Percentiles rank a stretch among this genome's conserved stretches.
Conservation (phyloP, 495 filamentous ascomycete genomes). For the Penicillium paradoxum region DNA sequence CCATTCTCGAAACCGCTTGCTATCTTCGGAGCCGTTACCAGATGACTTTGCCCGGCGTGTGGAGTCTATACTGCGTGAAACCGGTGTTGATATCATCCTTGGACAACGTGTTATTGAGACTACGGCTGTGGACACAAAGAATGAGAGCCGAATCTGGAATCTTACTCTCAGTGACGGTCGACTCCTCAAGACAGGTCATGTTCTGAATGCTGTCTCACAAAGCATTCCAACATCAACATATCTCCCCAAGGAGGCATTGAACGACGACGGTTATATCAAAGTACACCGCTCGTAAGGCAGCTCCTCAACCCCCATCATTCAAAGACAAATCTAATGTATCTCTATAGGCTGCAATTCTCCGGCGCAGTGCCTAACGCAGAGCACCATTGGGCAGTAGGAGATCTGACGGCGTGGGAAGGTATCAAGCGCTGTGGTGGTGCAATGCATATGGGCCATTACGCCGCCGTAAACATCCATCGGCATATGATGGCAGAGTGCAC, state of each 20-base stretch:
- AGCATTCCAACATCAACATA: slow-evolving; percentile 50
- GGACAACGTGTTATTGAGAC: slow-evolving; percentile 41
- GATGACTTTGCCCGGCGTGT: slow-evolving; percentile 56
- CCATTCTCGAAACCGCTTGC: slow-evolving; percentile 58
- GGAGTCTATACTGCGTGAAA: slow-evolving; percentile 45
- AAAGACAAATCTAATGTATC: not conserved
- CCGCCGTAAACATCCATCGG: slow-evolving; percentile 57
- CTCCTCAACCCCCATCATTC: not conserved
- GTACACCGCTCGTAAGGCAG: slow-evolving; percentile 38
- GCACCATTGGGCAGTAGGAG: slow-evolving; percentile 54
- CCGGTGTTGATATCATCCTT: slow-evolving; percentile 55
- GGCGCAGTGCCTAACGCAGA: slow-evolving; percentile 42
- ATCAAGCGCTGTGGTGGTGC: slow-evolving; percentile 68
- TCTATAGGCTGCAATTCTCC: slow-evolving; percentile 41
- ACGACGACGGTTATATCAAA: slow-evolving; percentile 53
- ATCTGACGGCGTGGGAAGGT: slow-evolving; percentile 52
- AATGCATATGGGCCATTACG: slow-evolving; percentile 60
- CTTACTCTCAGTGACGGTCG: slow-evolving; percentile 53
- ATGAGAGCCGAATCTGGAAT: slow-evolving; percentile 42
- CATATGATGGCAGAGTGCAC: slow-evolving; percentile 40
- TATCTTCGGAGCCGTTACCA: slow-evolving; percentile 63
- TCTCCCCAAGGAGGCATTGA: slow-evolving; percentile 44
- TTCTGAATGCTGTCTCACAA: slow-evolving; percentile 57
- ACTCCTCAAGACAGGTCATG: slow-evolving; percentile 47
- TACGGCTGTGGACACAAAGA: slow-evolving; percentile 21